Percentiles rank a stretch among this genome's conserved stretches.
phyloP scores from a whole-genome alignment of 2,329 filamentous ascomycete species.

The Fusarium subglutinans region DNA sequence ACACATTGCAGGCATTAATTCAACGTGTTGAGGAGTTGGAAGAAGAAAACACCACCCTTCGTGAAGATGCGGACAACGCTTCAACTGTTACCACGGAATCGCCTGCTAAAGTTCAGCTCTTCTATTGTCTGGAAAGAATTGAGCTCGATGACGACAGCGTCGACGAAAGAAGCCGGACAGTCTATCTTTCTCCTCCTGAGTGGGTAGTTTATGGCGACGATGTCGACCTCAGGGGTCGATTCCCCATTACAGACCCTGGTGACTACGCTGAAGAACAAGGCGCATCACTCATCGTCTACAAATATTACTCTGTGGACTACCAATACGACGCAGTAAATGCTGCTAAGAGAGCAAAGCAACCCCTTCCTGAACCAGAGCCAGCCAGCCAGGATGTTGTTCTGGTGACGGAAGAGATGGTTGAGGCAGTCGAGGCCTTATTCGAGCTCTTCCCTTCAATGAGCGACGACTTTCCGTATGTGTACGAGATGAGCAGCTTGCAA shows the following conservation, averaged over 20 bases:
- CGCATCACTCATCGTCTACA: background rate
- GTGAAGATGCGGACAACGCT: background rate
- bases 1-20: background rate
- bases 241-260: background rate
- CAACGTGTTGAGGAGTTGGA: background rate
- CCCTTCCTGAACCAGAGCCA: background rate
- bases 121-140: background rate
- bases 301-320: background rate
- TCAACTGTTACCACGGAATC: background rate
- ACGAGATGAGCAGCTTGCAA: background rate
- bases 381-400: background rate
- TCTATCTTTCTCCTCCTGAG: background rate
- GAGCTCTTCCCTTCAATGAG: background rate
- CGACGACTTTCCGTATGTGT: background rate
- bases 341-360: background rate
- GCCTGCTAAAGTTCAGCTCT: background rate
- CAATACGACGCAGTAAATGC: background rate
- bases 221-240: background rate
- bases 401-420: constrained; percentile 1
- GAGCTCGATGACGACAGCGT: rapidly evolving
- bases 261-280: background rate
- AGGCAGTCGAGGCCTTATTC: background rate
- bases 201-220: background rate
- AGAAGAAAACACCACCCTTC: background rate
- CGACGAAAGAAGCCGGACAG: background rate